Conservation (phyloP, 1,284 basidiomycete species). For the Heterobasidion parviporum region DNA sequence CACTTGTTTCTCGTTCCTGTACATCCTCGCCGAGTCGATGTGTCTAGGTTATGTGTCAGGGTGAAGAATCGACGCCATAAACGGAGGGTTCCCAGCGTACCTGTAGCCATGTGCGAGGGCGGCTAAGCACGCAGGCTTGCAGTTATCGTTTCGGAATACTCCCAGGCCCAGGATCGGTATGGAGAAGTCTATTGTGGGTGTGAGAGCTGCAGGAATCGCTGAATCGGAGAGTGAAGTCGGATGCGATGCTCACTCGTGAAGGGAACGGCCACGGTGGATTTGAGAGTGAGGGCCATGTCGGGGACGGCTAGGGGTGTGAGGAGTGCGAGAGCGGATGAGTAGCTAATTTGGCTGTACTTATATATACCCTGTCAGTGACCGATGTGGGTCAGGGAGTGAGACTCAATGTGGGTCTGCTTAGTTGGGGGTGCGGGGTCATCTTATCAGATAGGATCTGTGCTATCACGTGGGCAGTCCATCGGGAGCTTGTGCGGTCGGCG, state of each 20-base stretch:
- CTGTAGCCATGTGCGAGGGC: constrained; percentile 71
- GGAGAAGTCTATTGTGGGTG: constrained; percentile 30
- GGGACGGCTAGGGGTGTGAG: background rate
- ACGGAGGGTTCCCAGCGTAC: constrained; percentile 18
- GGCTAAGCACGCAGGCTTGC: constrained; percentile 50
- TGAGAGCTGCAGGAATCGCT: background rate
- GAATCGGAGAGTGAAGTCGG: background rate
- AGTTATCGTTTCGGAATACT: constrained; percentile 66
- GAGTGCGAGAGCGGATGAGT: background rate
- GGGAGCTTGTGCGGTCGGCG: too few relatives aligned
- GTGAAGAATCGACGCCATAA: background rate
- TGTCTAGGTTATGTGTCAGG: constrained; percentile 30
- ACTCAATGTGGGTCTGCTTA: too few relatives aligned
- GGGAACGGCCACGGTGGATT: background rate
- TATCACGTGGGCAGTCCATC: too few relatives aligned
- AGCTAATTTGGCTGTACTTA: too few relatives aligned
- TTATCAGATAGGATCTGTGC: too few relatives aligned
- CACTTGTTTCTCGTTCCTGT: constrained; percentile 65
- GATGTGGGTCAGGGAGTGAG: too few relatives aligned
- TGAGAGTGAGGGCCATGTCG: background rate
- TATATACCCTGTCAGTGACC: too few relatives aligned
- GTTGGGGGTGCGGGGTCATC: too few relatives aligned
- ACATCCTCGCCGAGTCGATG: constrained; percentile 65
- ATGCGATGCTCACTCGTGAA: background rate
- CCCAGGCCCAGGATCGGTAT: constrained; percentile 76